Conservation (phyloP, 2,329 filamentous ascomycete genomes). For the Talaromyces sp. region DNA sequence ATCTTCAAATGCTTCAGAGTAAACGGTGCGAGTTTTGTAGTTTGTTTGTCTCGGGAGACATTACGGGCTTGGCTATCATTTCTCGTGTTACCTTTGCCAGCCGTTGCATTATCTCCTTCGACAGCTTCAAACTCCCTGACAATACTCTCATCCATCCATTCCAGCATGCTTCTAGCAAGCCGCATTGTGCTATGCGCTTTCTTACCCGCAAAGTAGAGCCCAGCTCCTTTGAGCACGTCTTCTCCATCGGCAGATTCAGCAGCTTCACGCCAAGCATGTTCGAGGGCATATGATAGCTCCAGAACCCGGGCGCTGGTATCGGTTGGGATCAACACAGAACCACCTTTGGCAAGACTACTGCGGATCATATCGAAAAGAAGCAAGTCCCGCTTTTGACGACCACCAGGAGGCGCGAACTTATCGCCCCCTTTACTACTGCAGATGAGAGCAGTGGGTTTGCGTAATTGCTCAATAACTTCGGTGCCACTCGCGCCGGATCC, state of each 20-base stretch:
- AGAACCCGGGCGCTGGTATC: slow-evolving; percentile 93
- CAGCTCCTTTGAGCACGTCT: slow-evolving; percentile 45
- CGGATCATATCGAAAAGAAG: slow-evolving; percentile 73
- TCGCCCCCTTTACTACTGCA: slow-evolving; percentile 82
- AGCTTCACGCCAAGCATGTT: slow-evolving; percentile 80
- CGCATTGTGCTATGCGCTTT: slow-evolving; percentile 85
- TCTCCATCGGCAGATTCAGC: slow-evolving; percentile 47
- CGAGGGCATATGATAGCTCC: slow-evolving; percentile 84
- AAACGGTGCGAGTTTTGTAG: slow-evolving; percentile 62
- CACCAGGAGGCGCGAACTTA: slow-evolving; percentile 62
- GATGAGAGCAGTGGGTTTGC: slow-evolving; percentile 87
- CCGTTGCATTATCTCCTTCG: slow-evolving; percentile 26
- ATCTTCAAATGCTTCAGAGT: slow-evolving; percentile 82
- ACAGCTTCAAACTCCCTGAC: slow-evolving; percentile 80
- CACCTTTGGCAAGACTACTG: slow-evolving; percentile 72
- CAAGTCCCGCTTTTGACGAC: slow-evolving; percentile 77
- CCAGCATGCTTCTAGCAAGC: slow-evolving; percentile 89
- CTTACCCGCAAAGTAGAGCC: slow-evolving; percentile 75
- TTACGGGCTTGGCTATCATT: slow-evolving; percentile 34
- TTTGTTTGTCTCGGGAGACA: slow-evolving; percentile 30
- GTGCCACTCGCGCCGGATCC: slow-evolving; percentile 72
- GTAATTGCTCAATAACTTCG: slow-evolving; percentile 87
- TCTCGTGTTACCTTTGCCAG: slow-evolving; percentile 30
- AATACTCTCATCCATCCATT: slow-evolving; percentile 98
- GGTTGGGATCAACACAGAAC: slow-evolving; percentile 86